Conservation (phyloP, 2,329 filamentous ascomycete genomes). For the Knufia fluminis region DNA sequence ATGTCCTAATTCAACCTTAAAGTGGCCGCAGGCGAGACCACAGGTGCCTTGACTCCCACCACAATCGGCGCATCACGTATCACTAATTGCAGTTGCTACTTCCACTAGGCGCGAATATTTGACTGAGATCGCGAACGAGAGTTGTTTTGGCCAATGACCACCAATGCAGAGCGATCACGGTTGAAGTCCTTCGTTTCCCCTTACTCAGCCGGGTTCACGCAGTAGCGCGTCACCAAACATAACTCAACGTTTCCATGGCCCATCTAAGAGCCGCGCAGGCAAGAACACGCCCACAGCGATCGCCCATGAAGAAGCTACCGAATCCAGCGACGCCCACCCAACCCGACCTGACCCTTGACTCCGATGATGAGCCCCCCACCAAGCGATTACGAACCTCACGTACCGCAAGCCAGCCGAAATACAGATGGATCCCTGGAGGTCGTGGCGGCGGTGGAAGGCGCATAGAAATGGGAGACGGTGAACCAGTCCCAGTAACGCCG, state of each 20-base stretch:
- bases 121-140: not conserved
- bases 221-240: conserved; percentile 6
- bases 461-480: conserved; percentile 55
- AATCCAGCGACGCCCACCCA: conserved; percentile 1
- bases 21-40: conserved; percentile 2
- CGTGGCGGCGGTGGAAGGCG: conserved; percentile 79
- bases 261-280: conserved; percentile 18
- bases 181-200: conserved; percentile 4
- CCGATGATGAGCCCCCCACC: conserved; percentile 49
- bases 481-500: conserved; percentile 33
- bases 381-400: conserved; percentile 61
- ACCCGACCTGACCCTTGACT: not conserved
- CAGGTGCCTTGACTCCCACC: not conserved
- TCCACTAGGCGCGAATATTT: not conserved
- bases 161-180: conserved; percentile 5
- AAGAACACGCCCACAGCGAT: conserved; percentile 23
- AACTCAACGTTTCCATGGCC: conserved; percentile 13
- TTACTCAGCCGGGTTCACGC: not conserved
- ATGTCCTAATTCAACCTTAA: conserved; percentile 8
- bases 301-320: conserved; percentile 12
- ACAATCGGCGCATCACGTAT: not conserved
- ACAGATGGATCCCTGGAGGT: conserved; percentile 59
- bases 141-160: conserved; percentile 1
- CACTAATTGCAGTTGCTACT: not conserved
- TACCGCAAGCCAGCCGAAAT: conserved; percentile 9